Percentiles rank a stretch among this genome's conserved stretches.
phyloP scores from a whole-genome alignment of 1,284 basidiomycete species.

The Ustilago lituana region DNA sequence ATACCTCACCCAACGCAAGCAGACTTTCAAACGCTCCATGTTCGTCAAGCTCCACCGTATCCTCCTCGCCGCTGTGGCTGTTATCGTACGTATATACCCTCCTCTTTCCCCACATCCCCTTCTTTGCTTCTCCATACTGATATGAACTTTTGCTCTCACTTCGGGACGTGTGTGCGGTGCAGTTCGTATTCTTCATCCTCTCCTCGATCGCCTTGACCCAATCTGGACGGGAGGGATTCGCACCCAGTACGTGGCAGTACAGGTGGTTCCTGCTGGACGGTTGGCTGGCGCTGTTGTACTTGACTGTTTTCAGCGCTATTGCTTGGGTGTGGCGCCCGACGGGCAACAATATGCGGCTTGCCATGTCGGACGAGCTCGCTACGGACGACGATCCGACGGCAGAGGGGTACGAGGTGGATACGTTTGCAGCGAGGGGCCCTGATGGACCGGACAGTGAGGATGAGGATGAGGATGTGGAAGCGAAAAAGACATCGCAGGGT shows the following conservation, averaged over 20 bases:
- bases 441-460: constrained; percentile 49
- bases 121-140: neutral
- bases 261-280: constrained; percentile 97
- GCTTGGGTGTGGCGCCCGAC: constrained; percentile 94
- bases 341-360: constrained; percentile 81
- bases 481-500: constrained; percentile 29
- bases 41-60: constrained; percentile 80
- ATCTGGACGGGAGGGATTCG: constrained; percentile 88
- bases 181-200: constrained; percentile 82
- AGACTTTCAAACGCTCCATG: constrained; percentile 66
- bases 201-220: constrained; percentile 91
- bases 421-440: constrained; percentile 51
- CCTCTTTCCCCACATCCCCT: neutral
- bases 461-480: constrained; percentile 41
- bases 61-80: constrained; percentile 82
- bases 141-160: neutral
- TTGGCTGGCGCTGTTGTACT: constrained; percentile 79
- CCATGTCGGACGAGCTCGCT: constrained; percentile 70
- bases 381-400: constrained; percentile 84
- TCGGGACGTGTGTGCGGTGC: no score
- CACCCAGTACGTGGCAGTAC: constrained; percentile 88
- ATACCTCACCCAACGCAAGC: constrained; percentile 58
- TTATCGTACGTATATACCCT: constrained; percentile 72
- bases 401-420: constrained; percentile 82
- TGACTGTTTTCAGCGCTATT: constrained; percentile 78